Conservation (phyloP, 495 filamentous ascomycete genomes). For the Cercophora newfieldiana region DNA sequence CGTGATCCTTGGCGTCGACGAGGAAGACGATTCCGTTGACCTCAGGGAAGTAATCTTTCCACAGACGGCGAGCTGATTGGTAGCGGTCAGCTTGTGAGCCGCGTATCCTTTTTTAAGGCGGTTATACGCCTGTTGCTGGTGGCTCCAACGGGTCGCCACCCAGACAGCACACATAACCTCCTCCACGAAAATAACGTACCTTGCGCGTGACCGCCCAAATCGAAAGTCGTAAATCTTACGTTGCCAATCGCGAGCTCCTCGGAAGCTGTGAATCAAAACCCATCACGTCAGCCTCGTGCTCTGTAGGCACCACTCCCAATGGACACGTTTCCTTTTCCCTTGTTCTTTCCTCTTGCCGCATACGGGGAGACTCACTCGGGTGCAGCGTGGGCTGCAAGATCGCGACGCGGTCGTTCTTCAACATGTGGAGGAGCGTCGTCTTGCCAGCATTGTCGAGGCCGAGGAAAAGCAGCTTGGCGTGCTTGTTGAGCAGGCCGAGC, state of each 20-base stretch:
- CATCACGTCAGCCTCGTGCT: constrained; percentile 24
- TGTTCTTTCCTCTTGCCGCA: constrained; percentile 14
- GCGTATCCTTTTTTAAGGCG: background rate
- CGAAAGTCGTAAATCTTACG: constrained; percentile 95
- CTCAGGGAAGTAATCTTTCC: constrained; percentile 99
- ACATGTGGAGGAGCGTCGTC: constrained; percentile 88
- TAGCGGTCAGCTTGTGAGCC: background rate
- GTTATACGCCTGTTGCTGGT: background rate
- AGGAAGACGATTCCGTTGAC: constrained; percentile 97
- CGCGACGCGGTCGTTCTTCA: constrained; percentile 96
- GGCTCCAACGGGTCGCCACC: background rate
- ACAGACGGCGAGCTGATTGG: constrained; percentile 79
- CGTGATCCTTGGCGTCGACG: constrained; percentile 94
- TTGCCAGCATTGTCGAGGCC: constrained; percentile 98
- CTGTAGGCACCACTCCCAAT: constrained; percentile 13
- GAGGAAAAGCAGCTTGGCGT: constrained; percentile 90
- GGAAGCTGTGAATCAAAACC: constrained; percentile 59
- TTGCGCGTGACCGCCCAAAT: constrained; percentile 96
- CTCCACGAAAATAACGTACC: constrained; percentile 52
- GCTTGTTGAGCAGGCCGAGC: constrained; percentile 93
- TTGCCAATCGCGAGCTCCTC: constrained; percentile 97
- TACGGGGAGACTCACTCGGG: constrained; percentile 61
- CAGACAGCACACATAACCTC: background rate
- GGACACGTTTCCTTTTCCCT: constrained; percentile 1
- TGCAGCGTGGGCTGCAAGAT: constrained; percentile 88